Base-by-base conservation (phyloP, 768 basidiomycete genomes). In the Sutorius australiensis region DNA sequence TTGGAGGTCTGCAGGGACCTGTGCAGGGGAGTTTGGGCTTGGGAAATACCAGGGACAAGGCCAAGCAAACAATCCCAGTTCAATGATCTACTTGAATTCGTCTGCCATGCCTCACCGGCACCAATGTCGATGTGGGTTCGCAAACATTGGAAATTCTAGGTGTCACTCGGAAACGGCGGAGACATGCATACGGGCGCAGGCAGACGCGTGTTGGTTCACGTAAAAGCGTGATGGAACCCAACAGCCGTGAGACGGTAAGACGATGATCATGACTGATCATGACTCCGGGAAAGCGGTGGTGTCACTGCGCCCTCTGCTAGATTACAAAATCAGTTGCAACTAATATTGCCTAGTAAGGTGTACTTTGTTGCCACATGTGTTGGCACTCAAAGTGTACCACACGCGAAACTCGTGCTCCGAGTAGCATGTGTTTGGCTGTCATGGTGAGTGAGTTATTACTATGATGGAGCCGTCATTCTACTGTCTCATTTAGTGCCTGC, bases 161-260 rank as follows among this genome's bases (percentile, higher is more conserved):
- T 10, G 16, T 19, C 14, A 31, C 17, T 31, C 9, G 13, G 41
- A 17, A 28, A 33, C 21, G 24, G 31, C 48, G 49, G 51, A 24
- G 19, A 31, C 17, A 24, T 16, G 24, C 31, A 16, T 52, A 48
- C 51, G 39, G 38, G 51, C 19, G 51, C 51, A 50, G 38, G 51
- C 19, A 11, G 14, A 3, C 6, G 48, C 49, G 6, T 41, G 51
- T 31, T 17, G n/a, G 17, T 17, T 50, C 30, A 31, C n/a, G 51
- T 52, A 52, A 50, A 50, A 30, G 34, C 13, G 7, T 36, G 36
- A 16, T 16, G 6, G 13, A 6, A 1, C 13, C 5, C 13, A 14
- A 4, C 13, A 14, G 1, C 13, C 16, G 16, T 6, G 5, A 33
- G 17, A 50, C 50, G 8, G 6, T 13, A n/a, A n/a, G n/a, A n/a